Percentiles rank a stretch among this genome's conserved stretches.
Evolutionary conservation across 176 grass and related monocot genomes (phyloP).

Genomic region (Musa acuminata): DNA sequence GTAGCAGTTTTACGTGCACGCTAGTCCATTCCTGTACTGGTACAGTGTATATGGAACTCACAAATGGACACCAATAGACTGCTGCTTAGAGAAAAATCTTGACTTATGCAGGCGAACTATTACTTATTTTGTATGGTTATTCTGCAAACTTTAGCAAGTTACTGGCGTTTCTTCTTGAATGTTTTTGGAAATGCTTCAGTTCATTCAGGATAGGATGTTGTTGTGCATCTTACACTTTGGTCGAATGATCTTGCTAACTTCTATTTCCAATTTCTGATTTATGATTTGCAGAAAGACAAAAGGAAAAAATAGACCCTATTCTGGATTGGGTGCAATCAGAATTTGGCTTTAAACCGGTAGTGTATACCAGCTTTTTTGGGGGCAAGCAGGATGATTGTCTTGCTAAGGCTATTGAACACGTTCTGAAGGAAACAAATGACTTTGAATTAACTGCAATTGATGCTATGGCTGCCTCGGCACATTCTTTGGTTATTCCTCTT

Average conservation of each 20-base stretch:
- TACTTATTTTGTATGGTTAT: neutral
- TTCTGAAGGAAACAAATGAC: slow-evolving; percentile 56
- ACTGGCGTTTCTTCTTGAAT: neutral
- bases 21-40: too few species aligned
- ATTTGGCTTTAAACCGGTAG: slow-evolving; percentile 63
- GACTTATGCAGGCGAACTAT: neutral
- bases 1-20: too few species aligned
- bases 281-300: slow-evolving; percentile 56
- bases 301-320: slow-evolving; percentile 82
- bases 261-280: slow-evolving; percentile 1
- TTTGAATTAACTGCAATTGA: slow-evolving; percentile 80
- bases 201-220: neutral
- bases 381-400: slow-evolving; percentile 75
- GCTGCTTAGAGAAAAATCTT: too few species aligned
- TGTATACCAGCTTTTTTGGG: slow-evolving; percentile 63
- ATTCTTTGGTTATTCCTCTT: slow-evolving; percentile 87
- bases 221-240: neutral
- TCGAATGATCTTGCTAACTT: slow-evolving; percentile 10
- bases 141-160: neutral
- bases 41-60: too few species aligned
- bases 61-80: too few species aligned
- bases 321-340: slow-evolving; percentile 72
- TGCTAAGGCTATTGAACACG: slow-evolving; percentile 39
- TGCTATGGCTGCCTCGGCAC: slow-evolving; percentile 80
- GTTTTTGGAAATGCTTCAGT: neutral